Conservation (phyloP, 129 eudicot species). For the Arctium minus region DNA sequence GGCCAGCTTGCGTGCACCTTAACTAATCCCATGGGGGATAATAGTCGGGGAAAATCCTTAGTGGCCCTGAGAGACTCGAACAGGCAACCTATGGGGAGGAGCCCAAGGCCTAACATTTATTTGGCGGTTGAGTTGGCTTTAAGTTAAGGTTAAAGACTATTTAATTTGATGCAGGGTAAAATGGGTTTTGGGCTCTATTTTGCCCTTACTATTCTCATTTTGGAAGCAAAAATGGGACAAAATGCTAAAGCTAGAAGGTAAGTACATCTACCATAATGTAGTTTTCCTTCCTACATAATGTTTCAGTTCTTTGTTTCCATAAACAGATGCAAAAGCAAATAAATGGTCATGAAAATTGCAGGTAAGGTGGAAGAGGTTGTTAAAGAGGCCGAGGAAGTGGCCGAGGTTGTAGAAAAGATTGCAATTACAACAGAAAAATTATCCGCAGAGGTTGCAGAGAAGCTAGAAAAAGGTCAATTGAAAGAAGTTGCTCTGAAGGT, state of each 20-base stretch:
- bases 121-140: neutral
- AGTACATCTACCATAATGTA: neutral
- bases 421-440: conserved; percentile 54
- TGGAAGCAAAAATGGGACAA: conserved; percentile 52
- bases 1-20: neutral
- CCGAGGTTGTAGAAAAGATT: conserved; percentile 59
- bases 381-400: conserved; percentile 53
- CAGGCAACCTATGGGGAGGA: neutral
- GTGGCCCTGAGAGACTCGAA: no score
- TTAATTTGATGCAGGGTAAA: conserved; percentile 39
- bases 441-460: conserved; percentile 48
- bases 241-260: conserved; percentile 55
- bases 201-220: conserved; percentile 40
- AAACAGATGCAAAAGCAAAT: neutral
- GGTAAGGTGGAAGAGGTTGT: conserved; percentile 51
- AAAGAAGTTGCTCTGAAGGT: conserved; percentile 46
- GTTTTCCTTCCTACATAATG: neutral
- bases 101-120: neutral
- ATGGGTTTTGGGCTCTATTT: conserved; percentile 51
- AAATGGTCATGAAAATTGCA: conserved; percentile 9
- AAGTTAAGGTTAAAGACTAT: neutral
- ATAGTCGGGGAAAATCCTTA: no score
- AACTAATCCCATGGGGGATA: no score
- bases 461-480: conserved; percentile 42
- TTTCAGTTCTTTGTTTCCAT: neutral